Evolutionary conservation across 2,329 filamentous ascomycete species (phyloP), one percentile per base, ranked within the genome.

Genomic region (Colletotrichum karsti): DNA sequence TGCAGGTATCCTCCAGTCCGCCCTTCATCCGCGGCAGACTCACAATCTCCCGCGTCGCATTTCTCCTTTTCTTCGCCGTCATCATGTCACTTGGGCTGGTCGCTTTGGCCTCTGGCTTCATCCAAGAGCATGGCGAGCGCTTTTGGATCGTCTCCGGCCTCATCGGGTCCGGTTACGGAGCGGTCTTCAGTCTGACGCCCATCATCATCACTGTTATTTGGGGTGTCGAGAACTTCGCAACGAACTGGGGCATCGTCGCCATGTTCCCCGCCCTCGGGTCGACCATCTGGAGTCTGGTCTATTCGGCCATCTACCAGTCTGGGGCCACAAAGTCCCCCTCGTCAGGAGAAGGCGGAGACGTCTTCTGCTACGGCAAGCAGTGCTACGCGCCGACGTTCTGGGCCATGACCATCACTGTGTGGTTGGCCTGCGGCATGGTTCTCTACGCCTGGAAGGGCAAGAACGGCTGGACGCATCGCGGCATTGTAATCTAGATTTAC

Each of bases 171-270:
- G 96, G 96, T 48, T 98, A 99, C 76, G 96, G 96, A 48, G 95
- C 95, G 33, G 89, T 95, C 22, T 99, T 98, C 83, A 92, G 90
- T 53, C 87, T 98, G 6, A 92, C 93, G 0, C 96, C 96, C 2
- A 95, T 98, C 71, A 93, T 98, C 63, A 92, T 98, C 73, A 94
- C 91, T n/a, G 94, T 98, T 9, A 95, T 99, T 50, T 99, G 96
- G 96, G 96, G 96, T 26, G 94, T 97, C 0, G 95, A 98, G 83
- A 99, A 98, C 78, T 98, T 99, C 77, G 96, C 94, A 65, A 99
- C 96, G 0, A 98, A 99, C 74, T 99, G 95, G 90, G 96, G 96
- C 9, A 95, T 98, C 69, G 90, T 98, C 7, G 94, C 95, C 44
- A 96, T 97, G 85, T 91, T 95, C 63, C 96, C 96, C 3, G 96